Conservation (phyloP, 225 moss, liverwort and hornwort genomes). For the Neckera pumila region DNA sequence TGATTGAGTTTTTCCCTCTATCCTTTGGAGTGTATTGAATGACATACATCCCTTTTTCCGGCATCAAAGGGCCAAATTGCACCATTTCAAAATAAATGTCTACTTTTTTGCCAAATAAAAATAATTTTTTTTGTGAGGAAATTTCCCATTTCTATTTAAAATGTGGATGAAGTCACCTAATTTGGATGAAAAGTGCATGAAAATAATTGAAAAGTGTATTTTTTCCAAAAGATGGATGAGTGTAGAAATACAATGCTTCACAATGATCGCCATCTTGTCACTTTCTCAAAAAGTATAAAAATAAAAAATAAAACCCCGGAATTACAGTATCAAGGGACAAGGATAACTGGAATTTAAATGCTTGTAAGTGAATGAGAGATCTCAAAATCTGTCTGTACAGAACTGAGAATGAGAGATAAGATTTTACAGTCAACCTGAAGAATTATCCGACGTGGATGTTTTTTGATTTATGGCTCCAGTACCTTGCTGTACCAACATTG, state of each 20-base stretch:
- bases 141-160: background rate
- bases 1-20: background rate
- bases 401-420: background rate
- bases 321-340: background rate
- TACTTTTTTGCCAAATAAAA: background rate
- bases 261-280: background rate
- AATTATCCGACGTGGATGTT: background rate
- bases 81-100: background rate
- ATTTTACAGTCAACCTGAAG: background rate
- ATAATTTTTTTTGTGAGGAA: accelerated
- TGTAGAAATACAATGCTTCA: background rate
- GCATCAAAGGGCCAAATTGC: accelerated
- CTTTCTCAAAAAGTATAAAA: background rate
- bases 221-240: background rate
- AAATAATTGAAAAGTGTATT: background rate
- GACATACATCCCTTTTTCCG: background rate
- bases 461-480: background rate
- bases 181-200: background rate
- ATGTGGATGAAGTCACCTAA: background rate
- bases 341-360: background rate
- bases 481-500: background rate
- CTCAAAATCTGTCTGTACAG: background rate
- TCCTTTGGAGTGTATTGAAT: background rate
- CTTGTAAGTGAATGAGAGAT: background rate
- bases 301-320: no score